These are phyloP conservation scores for Colletotrichum sojae DNA, from an alignment of 2,329 filamentous ascomycete genomes.

Conservation along the genomic window DNA sequence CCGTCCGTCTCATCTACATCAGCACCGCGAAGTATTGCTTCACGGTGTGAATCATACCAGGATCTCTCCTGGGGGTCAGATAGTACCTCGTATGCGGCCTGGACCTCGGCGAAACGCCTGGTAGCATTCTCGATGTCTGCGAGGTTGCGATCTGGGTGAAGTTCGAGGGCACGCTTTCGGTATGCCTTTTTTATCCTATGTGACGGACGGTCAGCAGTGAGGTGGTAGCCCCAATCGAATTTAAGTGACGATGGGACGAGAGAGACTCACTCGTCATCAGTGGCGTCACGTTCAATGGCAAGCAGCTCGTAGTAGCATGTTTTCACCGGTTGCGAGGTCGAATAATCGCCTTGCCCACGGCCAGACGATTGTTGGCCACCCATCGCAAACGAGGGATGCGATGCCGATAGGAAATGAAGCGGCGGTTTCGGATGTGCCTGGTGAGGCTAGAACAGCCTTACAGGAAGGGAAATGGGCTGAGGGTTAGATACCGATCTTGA, in stretches of 20 bases:
- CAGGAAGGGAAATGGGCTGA: too few species aligned
- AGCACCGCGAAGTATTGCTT: constrained; percentile 82
- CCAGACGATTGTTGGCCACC: constrained; percentile 70
- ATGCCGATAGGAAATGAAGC: neutral
- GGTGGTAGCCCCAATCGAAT: neutral
- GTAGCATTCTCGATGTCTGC: constrained; percentile 89
- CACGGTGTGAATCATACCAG: constrained; percentile 97
- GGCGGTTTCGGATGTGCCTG: neutral
- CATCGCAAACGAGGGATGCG: constrained; percentile 53
- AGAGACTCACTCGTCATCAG: constrained; percentile 80
- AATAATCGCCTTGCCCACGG: constrained; percentile 45
- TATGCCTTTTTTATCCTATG: constrained; percentile 94
- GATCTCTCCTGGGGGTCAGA: constrained; percentile 95
- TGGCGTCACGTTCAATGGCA: constrained; percentile 78
- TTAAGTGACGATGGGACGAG: neutral
- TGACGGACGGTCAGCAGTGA: constrained; percentile 23
- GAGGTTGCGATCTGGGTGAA: constrained; percentile 95
- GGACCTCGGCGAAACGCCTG: constrained; percentile 88
- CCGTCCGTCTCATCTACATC: constrained; percentile 61
- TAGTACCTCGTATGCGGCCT: constrained; percentile 94
- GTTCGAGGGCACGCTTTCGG: constrained; percentile 87
- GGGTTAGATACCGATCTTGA: too few species aligned
- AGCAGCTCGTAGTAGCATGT: constrained; percentile 91
- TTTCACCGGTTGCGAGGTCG: constrained; percentile 61
- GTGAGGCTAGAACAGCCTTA: neutral